These are phyloP conservation scores for Tilletia indica DNA, from an alignment of 1,284 basidiomycete species.

Conservation along the genomic window DNA sequence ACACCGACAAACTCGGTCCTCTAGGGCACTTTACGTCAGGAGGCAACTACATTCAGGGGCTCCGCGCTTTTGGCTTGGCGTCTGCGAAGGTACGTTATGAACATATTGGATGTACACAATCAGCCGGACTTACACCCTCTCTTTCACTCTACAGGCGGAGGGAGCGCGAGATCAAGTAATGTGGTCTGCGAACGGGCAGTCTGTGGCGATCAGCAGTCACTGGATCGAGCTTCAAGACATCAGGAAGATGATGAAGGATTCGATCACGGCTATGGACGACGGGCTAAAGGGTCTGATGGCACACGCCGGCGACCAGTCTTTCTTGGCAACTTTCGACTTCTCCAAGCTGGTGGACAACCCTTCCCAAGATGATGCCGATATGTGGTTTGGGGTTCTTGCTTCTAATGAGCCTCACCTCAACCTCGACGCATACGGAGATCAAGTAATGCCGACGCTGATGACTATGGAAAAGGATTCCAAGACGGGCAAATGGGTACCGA, in stretches of 20 bases:
- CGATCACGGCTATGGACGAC: not conserved
- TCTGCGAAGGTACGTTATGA: not conserved
- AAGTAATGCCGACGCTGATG: no score
- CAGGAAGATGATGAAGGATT: not conserved
- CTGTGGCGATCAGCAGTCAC: not conserved
- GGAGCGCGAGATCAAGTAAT: not conserved
- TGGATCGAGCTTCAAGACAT: not conserved
- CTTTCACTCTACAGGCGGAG: not conserved
- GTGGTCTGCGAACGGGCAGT: not conserved
- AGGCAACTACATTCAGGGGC: not conserved
- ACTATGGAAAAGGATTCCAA: no score
- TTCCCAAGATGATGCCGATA: not conserved
- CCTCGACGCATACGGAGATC: not conserved
- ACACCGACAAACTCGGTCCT: not conserved
- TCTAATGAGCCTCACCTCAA: not conserved
- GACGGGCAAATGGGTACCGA: no score
- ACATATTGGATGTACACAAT: not conserved
- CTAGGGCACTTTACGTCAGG: not conserved
- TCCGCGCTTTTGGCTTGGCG: not conserved
- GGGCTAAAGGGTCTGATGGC: not conserved
- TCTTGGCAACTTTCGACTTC: not conserved
- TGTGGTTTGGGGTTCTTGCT: not conserved
- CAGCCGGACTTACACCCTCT: no score
- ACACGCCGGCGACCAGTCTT: no score
- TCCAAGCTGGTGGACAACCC: not conserved